Percentiles rank a stretch among this genome's conserved stretches.
phyloP scores from a whole-genome alignment of 805 yeast species.

The Metschnikowia colocasiae region DNA sequence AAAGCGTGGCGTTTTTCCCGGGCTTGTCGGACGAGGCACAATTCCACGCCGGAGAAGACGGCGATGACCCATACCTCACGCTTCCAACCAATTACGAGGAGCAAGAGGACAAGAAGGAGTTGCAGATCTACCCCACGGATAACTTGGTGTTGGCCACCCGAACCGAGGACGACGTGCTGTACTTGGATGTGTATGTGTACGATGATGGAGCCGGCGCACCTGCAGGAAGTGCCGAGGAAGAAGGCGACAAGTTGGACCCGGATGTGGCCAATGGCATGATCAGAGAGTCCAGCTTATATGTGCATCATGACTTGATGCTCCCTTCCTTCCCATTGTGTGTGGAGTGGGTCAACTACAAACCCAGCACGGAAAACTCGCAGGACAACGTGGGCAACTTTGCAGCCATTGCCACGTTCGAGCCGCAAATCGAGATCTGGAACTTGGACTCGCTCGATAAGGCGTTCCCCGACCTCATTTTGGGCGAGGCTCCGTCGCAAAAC shows the following conservation, averaged over 20 bases:
- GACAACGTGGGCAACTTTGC: conserved; percentile 80
- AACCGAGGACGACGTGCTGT: conserved; percentile 93
- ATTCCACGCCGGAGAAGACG: conserved; percentile 41
- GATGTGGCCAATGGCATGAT: conserved; percentile 70
- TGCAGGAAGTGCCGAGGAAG: conserved; percentile 60
- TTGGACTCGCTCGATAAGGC: conserved; percentile 89
- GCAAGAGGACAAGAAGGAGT: conserved; percentile 76
- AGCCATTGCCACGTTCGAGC: conserved; percentile 96
- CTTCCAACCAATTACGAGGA: conserved; percentile 61
- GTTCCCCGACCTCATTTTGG: conserved; percentile 89
- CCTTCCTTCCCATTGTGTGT: conserved; percentile 96
- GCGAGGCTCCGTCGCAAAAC: conserved; percentile 55
- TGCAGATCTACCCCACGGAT: conserved; percentile 85
- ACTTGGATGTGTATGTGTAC: conserved; percentile 87
- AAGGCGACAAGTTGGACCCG: conserved; percentile 63
- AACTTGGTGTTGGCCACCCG: conserved; percentile 86
- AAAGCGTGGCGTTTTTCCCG: conserved; percentile 63
- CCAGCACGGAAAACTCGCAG: conserved; percentile 32
- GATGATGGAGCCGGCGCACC: conserved; percentile 92
- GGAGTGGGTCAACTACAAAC: conserved; percentile 86
- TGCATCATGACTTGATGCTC: conserved; percentile 94
- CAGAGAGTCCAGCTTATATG: conserved; percentile 75
- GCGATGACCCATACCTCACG: conserved; percentile 52
- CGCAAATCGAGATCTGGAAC: conserved; percentile 96
- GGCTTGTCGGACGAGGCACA: conserved; percentile 62